phyloP scores from a whole-genome alignment of 1,284 basidiomycete genomes.

The Grifola frondosa region DNA sequence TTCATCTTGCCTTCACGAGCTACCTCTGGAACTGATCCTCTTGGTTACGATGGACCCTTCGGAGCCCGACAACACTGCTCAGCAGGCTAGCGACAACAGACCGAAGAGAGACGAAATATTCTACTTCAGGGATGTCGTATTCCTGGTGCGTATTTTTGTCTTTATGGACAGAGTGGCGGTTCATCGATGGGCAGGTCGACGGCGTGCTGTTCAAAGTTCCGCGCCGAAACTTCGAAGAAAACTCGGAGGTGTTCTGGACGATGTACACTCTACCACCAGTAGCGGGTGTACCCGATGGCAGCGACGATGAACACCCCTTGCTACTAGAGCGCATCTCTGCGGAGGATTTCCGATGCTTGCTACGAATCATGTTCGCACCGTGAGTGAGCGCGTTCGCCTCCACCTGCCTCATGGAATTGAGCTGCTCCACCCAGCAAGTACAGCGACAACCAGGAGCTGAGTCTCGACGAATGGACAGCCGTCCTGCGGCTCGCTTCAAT shows the following conservation, averaged over 20 bases:
- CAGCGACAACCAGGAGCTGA: neutral
- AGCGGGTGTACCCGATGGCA: conserved; percentile 8
- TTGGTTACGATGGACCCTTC: too few relatives aligned
- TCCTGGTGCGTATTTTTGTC: conserved; percentile 1
- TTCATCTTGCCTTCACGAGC: too few relatives aligned
- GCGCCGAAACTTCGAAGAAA: conserved; percentile 24
- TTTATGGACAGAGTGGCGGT: too few relatives aligned
- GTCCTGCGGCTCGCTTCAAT: conserved; percentile 14
- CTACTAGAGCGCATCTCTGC: conserved; percentile 12
- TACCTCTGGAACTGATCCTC: too few relatives aligned
- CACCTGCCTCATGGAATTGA: neutral
- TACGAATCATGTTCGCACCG: conserved; percentile 12
- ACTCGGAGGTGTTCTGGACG: conserved; percentile 28
- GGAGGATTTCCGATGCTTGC: conserved; percentile 12
- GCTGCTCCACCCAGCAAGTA: neutral
- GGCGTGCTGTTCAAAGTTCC: conserved; percentile 32
- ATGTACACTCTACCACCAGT: conserved; percentile 26
- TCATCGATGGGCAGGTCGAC: conserved; percentile 23
- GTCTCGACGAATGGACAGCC: conserved; percentile 10
- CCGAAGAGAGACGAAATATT: conserved; percentile 8
- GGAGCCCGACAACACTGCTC: too few relatives aligned
- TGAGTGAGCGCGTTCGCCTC: neutral
- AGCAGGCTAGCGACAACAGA: too few relatives aligned
- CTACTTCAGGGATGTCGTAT: conserved; percentile 7
- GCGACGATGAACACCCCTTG: conserved; percentile 13